These are phyloP conservation scores for Fraxinus albicans DNA, from an alignment of 305 asterid genomes.

Conservation along the genomic window DNA sequence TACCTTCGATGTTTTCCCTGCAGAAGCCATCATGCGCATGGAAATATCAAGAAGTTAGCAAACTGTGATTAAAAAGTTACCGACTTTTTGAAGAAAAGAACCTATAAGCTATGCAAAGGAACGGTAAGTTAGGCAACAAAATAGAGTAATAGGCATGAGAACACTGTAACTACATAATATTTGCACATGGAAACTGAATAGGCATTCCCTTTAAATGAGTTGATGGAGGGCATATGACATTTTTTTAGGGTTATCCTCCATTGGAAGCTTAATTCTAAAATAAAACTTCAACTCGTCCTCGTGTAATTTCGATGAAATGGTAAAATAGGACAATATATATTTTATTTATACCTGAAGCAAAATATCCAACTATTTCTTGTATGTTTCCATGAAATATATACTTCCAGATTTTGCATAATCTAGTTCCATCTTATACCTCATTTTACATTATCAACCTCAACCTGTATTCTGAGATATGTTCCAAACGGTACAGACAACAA, in stretches of 20 bases:
- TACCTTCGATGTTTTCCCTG: constrained; percentile 82
- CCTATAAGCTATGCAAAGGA: not conserved
- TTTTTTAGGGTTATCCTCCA: not conserved
- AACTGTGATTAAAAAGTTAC: constrained; percentile 16
- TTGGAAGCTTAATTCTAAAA: not conserved
- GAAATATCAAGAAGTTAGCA: constrained; percentile 28
- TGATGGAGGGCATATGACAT: not conserved
- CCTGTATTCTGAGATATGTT: not conserved
- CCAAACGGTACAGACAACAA: not conserved
- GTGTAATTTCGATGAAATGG: not conserved
- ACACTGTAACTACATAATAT: not conserved
- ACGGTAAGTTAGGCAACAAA: constrained; percentile 4
- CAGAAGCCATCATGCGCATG: constrained; percentile 36
- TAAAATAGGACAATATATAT: not conserved
- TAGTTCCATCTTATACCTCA: not conserved
- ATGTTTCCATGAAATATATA: not conserved
- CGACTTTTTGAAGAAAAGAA: not conserved
- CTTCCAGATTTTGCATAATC: not conserved
- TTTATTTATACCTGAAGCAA: not conserved
- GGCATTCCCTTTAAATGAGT: not conserved
- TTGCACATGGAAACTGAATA: not conserved
- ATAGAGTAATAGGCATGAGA: not conserved
- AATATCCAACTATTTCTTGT: not conserved
- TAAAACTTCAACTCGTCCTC: not conserved
- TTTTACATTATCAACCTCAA: not conserved